Evolutionary conservation across 23 red algal species (phyloP), one percentile per base, ranked within the genome.

Genomic region (Pyropia yezoensis): DNA sequence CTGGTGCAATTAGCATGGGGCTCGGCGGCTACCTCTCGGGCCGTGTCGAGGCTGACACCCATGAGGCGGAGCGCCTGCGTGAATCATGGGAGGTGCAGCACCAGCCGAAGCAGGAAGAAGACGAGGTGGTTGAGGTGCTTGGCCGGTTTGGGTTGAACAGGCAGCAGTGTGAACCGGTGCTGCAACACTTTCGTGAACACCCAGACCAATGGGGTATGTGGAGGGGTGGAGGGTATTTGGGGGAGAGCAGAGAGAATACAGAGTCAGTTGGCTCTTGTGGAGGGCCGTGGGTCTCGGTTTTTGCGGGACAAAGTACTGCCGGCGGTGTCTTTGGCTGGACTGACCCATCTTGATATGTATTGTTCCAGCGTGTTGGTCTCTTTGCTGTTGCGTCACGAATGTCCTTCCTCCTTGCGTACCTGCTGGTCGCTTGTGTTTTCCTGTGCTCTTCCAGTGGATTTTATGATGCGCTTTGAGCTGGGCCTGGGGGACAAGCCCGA

Each of bases 391-490:
- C 39, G 39, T 13, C 39, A 12, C 9, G 39, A 47, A 47, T 13
- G 39, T 7, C 39, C 39, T 13, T 8, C 11, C 1, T 47, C 39
- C 4, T 13, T 47, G 39, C 12, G 11, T 47, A 47, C 39, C 39
- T 47, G 39, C 39, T 47, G 39, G 9, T 13, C 39, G 39, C 1
- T 8, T 13, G 39, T 47, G 39, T 13, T 47, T 47, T 47, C 9
- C 12, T 7, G 3, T 47, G 7, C 39, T 13, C 6, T 47, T 47
- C 75, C 70, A 69, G 80, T 85, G 22, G 80, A 85, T 25, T 85
- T 85, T 21, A 85, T 85, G 80, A 85, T 85, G 80, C 59, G 64
- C 17, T 85, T 85, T 30, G 80, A 85, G 62, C 80, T 85, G 3
- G 69, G 60, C 27, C 45, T 85, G 17, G 28, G n/a, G n/a, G n/a